phyloP scores from a whole-genome alignment of 768 basidiomycete species.

The Candolleomyces aberdarensis region DNA sequence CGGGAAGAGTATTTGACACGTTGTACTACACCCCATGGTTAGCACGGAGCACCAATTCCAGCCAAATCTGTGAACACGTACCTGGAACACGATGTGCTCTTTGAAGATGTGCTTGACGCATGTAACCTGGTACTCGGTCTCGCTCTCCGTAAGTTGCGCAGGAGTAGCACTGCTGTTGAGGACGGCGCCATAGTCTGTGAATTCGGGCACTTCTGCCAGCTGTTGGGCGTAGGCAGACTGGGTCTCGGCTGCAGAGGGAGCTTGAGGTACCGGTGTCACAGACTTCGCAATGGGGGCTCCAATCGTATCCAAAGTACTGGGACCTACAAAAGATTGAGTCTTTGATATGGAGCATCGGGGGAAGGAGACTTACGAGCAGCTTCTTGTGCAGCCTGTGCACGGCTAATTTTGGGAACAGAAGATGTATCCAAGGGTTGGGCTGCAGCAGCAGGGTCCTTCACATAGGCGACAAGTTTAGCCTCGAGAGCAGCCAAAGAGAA shows the following conservation, averaged over 20 bases:
- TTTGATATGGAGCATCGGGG: conserved; percentile 6
- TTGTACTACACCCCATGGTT: conserved; percentile 67
- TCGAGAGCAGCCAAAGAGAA: conserved; percentile 90
- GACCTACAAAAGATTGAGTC: conserved; percentile 45
- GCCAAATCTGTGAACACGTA: conserved; percentile 28
- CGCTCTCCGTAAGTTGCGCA: conserved; percentile 86
- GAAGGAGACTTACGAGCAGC: conserved; percentile 61
- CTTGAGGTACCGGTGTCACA: conserved; percentile 57
- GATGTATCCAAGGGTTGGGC: conserved; percentile 80
- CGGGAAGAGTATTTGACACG: conserved; percentile 93
- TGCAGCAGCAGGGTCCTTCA: conserved; percentile 74
- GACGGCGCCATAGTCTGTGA: conserved; percentile 80
- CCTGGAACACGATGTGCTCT: conserved; percentile 96
- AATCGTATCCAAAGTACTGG: conserved; percentile 84
- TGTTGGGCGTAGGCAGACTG: conserved; percentile 87
- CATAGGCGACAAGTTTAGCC: conserved; percentile 88
- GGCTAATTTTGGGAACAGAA: conserved; percentile 90
- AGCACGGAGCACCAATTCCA: not conserved
- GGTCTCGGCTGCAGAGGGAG: conserved; percentile 82
- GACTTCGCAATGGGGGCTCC: conserved; percentile 64
- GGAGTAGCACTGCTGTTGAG: conserved; percentile 83
- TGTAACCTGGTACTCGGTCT: conserved; percentile 96
- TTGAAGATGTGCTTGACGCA: conserved; percentile 97
- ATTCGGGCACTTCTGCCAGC: conserved; percentile 82
- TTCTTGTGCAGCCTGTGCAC: conserved; percentile 87